These are phyloP conservation scores for Papiliotrema terrestris DNA, from an alignment of 1,284 basidiomycete genomes.

Conservation along the genomic window DNA sequence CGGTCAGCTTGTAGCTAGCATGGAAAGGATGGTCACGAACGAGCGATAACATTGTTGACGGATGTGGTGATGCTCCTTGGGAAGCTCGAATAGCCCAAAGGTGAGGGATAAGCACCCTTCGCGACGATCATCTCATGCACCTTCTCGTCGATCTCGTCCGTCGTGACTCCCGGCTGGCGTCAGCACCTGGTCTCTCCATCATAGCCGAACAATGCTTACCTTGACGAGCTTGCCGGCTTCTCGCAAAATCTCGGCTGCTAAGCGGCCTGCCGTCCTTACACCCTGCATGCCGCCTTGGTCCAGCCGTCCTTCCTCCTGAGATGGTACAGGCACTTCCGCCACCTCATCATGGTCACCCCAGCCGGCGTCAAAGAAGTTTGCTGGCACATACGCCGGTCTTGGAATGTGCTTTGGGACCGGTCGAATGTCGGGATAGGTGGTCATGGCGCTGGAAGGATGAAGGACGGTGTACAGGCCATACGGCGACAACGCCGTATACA, in stretches of 20 bases:
- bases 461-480: slow-evolving; percentile 38
- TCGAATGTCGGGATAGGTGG: slow-evolving; percentile 48
- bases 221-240: slow-evolving; percentile 59
- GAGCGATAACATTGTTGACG: slow-evolving; percentile 64
- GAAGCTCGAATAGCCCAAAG: slow-evolving; percentile 73
- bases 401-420: slow-evolving; percentile 60
- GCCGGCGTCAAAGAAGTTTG: slow-evolving; percentile 40
- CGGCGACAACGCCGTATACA: slow-evolving; percentile 12
- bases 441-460: slow-evolving; percentile 25
- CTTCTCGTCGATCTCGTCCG: slow-evolving; percentile 64
- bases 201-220: slow-evolving; percentile 49
- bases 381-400: slow-evolving; percentile 60
- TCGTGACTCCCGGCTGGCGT: slow-evolving; percentile 66
- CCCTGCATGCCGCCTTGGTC: slow-evolving; percentile 57
- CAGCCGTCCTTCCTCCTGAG: slow-evolving; percentile 4
- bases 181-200: not conserved
- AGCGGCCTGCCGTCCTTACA: slow-evolving; percentile 55
- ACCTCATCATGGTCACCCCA: slow-evolving; percentile 54
- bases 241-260: slow-evolving; percentile 62
- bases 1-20: not conserved
- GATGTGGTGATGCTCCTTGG: slow-evolving; percentile 81
- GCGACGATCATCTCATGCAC: slow-evolving; percentile 68
- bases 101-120: slow-evolving; percentile 79
- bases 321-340: slow-evolving; percentile 45
- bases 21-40: slow-evolving; percentile 25